phyloP scores from a whole-genome alignment of 139 green algal genomes.

The Coelastrella sp. region DNA sequence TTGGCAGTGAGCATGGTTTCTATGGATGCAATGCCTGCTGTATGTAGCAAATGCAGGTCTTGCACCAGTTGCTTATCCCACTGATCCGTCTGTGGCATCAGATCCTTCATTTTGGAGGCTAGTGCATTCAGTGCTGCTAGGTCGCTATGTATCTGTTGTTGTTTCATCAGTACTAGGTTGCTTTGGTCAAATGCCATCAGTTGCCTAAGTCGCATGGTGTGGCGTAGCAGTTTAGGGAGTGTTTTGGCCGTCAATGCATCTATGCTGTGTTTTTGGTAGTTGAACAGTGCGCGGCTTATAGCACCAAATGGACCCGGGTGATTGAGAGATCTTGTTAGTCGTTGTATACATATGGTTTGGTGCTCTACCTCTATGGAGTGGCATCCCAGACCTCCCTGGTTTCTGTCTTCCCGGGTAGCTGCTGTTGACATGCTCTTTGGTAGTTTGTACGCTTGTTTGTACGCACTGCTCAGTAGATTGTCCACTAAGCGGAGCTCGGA shows the following conservation, averaged over 20 bases:
- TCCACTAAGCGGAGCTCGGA: background rate
- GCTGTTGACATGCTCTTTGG: background rate
- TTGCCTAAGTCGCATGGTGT: conserved; percentile 17
- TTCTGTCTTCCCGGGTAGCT: background rate
- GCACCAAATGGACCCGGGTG: background rate
- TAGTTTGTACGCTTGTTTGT: background rate
- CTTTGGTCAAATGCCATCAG: background rate
- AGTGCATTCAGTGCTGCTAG: background rate
- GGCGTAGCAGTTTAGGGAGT: background rate
- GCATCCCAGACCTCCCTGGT: conserved; percentile 16
- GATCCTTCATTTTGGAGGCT: background rate
- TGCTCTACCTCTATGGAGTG: conserved; percentile 34
- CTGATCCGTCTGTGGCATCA: background rate
- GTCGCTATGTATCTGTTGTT: background rate
- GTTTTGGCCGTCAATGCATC: background rate
- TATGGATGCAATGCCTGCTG: background rate
- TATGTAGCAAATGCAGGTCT: background rate
- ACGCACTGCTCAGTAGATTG: background rate
- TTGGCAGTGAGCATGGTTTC: background rate
- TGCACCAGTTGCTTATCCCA: background rate
- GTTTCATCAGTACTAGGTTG: background rate
- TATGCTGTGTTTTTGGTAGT: background rate
- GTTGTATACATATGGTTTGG: background rate
- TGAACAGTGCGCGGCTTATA: background rate
- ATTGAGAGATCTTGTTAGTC: background rate